These are phyloP conservation scores for Cucumis melo DNA, from an alignment of 306 rosid species.

Conservation along the genomic window DNA sequence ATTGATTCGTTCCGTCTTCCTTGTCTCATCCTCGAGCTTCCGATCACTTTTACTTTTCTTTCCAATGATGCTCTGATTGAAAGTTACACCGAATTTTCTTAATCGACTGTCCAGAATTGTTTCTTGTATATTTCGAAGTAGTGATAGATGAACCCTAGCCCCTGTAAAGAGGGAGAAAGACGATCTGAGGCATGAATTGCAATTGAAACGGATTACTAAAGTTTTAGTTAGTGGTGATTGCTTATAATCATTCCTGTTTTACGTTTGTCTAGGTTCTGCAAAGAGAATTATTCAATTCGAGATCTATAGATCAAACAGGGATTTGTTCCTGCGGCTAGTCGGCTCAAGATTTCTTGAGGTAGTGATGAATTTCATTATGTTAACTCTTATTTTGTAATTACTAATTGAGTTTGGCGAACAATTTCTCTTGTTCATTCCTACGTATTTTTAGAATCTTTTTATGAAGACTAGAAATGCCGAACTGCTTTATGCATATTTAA, in stretches of 20 bases:
- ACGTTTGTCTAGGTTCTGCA: constrained; percentile 45
- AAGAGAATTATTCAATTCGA: constrained; percentile 46
- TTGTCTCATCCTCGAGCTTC: not conserved
- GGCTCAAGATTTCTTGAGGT: constrained; percentile 55
- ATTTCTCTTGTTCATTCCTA: not conserved
- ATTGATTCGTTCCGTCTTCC: not conserved
- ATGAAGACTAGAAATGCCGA: not conserved
- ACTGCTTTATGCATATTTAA: not conserved
- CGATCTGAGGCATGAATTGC: not conserved
- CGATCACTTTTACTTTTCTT: not conserved
- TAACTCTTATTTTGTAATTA: not conserved
- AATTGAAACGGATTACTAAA: not conserved
- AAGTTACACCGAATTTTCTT: not conserved
- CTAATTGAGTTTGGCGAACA: not conserved
- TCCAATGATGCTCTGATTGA: not conserved
- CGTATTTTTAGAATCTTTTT: no score
- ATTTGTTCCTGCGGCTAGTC: constrained; percentile 46
- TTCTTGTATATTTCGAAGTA: not conserved
- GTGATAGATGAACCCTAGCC: not conserved
- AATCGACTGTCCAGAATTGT: not conserved
- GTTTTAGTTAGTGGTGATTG: not conserved
- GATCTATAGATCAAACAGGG: constrained; percentile 32
- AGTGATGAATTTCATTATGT: not conserved
- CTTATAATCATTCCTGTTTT: not conserved
- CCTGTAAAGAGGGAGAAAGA: not conserved